phyloP scores from a whole-genome alignment of 176 grass and related monocot species.

The Puya raimondii region DNA sequence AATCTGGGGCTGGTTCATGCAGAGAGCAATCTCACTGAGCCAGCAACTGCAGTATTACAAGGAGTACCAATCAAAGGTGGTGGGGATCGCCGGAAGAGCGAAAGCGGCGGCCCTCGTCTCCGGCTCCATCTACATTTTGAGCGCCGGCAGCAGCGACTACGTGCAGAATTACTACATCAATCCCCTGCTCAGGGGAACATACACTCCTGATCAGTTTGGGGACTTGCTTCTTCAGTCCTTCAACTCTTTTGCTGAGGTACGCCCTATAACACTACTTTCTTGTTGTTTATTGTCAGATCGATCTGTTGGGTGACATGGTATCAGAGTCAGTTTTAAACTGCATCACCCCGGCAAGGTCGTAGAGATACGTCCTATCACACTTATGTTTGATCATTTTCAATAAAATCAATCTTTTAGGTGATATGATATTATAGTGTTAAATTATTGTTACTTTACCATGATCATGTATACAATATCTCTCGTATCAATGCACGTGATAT shows the following conservation, averaged over 20 bases:
- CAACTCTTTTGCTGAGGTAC: slow-evolving; percentile 60
- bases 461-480: too few relatives aligned
- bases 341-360: too few relatives aligned
- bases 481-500: too few relatives aligned
- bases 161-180: slow-evolving; percentile 98
- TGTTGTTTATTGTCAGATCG: not conserved
- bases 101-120: slow-evolving; percentile 44
- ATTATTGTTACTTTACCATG: too few relatives aligned
- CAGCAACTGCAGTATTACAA: slow-evolving; percentile 56
- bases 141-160: slow-evolving; percentile 81
- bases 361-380: too few relatives aligned
- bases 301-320: too few relatives aligned
- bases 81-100: slow-evolving; percentile 33
- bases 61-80: slow-evolving; percentile 62
- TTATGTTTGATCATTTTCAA: too few relatives aligned
- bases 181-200: slow-evolving; percentile 37
- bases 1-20: not conserved
- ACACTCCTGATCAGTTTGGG: slow-evolving; percentile 60
- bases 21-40: slow-evolving; percentile 63
- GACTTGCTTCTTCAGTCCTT: slow-evolving; percentile 63
- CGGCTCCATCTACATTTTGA: slow-evolving; percentile 71
- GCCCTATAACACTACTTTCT: not conserved
- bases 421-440: too few relatives aligned
- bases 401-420: too few relatives aligned
- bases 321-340: too few relatives aligned